Evolutionary conservation across 768 basidiomycete genomes (phyloP).

Genomic region (Pholiota molesta): DNA sequence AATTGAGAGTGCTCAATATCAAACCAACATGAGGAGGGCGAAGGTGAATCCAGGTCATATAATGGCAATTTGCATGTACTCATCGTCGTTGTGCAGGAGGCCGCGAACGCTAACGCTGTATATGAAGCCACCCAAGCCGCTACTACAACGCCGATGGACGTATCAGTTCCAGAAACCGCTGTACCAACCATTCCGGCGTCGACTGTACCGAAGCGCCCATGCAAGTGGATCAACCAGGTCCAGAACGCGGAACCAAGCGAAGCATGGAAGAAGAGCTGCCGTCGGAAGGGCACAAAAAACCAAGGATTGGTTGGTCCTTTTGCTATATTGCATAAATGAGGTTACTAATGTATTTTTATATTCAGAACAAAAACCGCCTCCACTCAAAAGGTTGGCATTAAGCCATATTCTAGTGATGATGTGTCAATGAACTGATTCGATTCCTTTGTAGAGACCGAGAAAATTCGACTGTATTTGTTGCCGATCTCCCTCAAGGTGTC

Average conservation of each 20-base stretch:
- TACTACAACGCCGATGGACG: slow-evolving; percentile 34
- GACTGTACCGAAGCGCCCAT: slow-evolving; percentile 15
- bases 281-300: slow-evolving; percentile 55
- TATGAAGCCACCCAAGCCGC: slow-evolving; percentile 48
- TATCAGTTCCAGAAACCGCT: slow-evolving; percentile 17
- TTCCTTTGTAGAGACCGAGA: slow-evolving; percentile 79
- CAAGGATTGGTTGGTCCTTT: slow-evolving; percentile 52
- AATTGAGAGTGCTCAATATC: slow-evolving; percentile 64
- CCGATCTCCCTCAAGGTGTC: slow-evolving; percentile 59
- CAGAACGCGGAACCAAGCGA: slow-evolving; percentile 57
- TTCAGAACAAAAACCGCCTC: slow-evolving; percentile 46
- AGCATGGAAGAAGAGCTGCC: slow-evolving; percentile 57
- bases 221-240: slow-evolving; percentile 30
- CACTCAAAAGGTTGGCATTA: slow-evolving; percentile 60
- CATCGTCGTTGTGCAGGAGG: slow-evolving; percentile 47
- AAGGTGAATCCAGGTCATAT: slow-evolving; percentile 45
- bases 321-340: neutral
- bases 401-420: slow-evolving; percentile 5
- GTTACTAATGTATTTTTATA: neutral
- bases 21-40: slow-evolving; percentile 62
- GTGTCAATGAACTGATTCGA: neutral
- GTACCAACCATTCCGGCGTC: neutral
- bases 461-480: slow-evolving; percentile 89
- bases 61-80: neutral
- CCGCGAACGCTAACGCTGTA: slow-evolving; percentile 58